phyloP scores from a whole-genome alignment of 2,329 filamentous ascomycete genomes.

The Macrophomina pseudophaseolina region DNA sequence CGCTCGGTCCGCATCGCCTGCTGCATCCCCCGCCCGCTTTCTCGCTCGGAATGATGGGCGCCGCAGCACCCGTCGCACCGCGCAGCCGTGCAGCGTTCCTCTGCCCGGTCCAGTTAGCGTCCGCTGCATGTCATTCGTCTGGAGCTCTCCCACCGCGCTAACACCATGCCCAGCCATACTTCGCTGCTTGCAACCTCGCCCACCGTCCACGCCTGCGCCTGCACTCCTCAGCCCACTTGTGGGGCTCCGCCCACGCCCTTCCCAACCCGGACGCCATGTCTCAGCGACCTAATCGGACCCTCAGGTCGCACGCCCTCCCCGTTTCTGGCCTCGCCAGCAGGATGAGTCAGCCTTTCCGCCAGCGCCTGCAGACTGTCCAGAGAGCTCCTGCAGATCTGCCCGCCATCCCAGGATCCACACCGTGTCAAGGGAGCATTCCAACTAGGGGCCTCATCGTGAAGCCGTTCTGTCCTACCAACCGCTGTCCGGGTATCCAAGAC shows the following conservation, averaged over 20 bases:
- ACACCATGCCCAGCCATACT: not conserved
- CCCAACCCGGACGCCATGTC: not conserved
- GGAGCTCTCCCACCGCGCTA: not conserved
- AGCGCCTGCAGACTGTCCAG: not conserved
- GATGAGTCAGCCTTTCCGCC: not conserved
- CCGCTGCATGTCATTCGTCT: slow-evolving; percentile 24
- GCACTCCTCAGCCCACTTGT: slow-evolving; percentile 20
- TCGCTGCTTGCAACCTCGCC: slow-evolving; percentile 18
- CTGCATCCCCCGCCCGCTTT: not conserved
- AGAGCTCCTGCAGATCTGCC: not conserved
- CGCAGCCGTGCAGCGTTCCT: slow-evolving; percentile 16
- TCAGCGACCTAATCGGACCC: not conserved
- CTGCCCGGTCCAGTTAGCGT: slow-evolving; percentile 7
- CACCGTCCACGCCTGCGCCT: not conserved
- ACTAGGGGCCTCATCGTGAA: slow-evolving; percentile 13
- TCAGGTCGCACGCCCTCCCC: slow-evolving; percentile 1
- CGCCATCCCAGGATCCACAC: slow-evolving; percentile 1
- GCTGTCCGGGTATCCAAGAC: slow-evolving; percentile 11
- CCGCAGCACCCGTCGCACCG: slow-evolving; percentile 17
- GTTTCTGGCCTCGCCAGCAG: not conserved
- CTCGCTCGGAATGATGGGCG: slow-evolving; percentile 16
- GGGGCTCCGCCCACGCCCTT: not conserved
- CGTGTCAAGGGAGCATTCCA: slow-evolving; percentile 3
- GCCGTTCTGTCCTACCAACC: slow-evolving; percentile 5
- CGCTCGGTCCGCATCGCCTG: not conserved